Evolutionary conservation across 768 basidiomycete species (phyloP), one percentile per base, ranked within the genome.

Genomic region (Rhodotorula sphaerocarpa): DNA sequence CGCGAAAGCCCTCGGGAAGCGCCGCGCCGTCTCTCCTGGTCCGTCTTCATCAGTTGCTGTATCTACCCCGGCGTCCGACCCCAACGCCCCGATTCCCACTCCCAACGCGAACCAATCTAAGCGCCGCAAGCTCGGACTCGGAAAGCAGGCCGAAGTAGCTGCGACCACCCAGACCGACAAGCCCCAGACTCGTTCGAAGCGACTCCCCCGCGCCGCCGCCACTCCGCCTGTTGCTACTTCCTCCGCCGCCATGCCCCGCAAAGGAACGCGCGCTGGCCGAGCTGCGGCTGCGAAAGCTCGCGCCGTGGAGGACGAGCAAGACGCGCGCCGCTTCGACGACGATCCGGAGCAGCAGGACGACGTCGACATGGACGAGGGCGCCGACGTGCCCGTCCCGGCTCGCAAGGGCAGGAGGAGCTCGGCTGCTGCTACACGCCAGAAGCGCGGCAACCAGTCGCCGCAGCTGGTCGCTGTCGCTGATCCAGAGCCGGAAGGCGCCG

Each of bases 1-100:
- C 20, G 57, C 62, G 41, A 71, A 67, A 55, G 28, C 67, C 1
- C 46, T 62, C 31, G 70, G 70, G 31, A 71, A 71, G 51, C 70
- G 70, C 33, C 65, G 65, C 50, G 70, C 70, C 27, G 44, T 62
- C 39, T 67, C 63, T n/a, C 34, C 42, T 27, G 12, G 39, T 11
- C 23, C 55, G 31, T 23, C 28, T 25, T 12, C 27, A 4, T 27
- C 55, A 7, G 15, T 54, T 16, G 25, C 59, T 23, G 21, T 43
- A 0, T 12, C 50, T 1, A 7, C 51, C 21, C 25, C 45, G 39
- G 0, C 55, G 4, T 11, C 59, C 48, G 15, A 28, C 18, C 6
- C 47, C 28, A 1, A 27, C 11, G 20, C 46, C 36, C 7, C 28
- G 3, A 16, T 56, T 28, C 16, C 50, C n/a, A n/a, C n/a, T 15